Evolutionary conservation across 2,329 filamentous ascomycete genomes (phyloP).

Genomic region (Ilyonectria mors-panacis): DNA sequence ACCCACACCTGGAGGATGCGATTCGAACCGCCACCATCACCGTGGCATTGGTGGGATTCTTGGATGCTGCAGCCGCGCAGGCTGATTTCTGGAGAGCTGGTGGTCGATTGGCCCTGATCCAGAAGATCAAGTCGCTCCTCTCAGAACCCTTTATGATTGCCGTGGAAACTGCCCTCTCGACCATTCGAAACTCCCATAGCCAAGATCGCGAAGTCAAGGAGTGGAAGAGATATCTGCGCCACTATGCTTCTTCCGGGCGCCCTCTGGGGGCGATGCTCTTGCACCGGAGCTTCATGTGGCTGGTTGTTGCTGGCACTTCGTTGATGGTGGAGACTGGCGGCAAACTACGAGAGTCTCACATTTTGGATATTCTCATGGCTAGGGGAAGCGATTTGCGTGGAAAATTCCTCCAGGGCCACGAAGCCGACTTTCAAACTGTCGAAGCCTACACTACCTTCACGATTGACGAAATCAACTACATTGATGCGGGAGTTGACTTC

Average conservation of each 20-base stretch:
- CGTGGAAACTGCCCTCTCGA: constrained; percentile 91
- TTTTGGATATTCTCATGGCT: constrained; percentile 82
- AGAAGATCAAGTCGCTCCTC: constrained; percentile 79
- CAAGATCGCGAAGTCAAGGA: constrained; percentile 79
- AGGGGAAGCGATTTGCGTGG: constrained; percentile 64
- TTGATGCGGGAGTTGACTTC: constrained; percentile 93
- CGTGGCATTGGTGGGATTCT: constrained; percentile 90
- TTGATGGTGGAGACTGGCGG: constrained; percentile 77
- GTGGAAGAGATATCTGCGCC: constrained; percentile 89
- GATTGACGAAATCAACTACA: constrained; percentile 84
- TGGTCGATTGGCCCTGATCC: constrained; percentile 81
- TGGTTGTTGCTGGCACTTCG: constrained; percentile 84
- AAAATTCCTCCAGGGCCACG: constrained; percentile 54
- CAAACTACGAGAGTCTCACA: constrained; percentile 72
- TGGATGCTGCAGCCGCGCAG: constrained; percentile 85
- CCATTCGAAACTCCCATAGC: constrained; percentile 84
- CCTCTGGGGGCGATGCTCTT: constrained; percentile 93
- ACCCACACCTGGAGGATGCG: constrained; percentile 75
- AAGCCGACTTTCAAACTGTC: constrained; percentile 70
- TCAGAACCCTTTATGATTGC: constrained; percentile 89
- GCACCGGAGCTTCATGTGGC: constrained; percentile 88
- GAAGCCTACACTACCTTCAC: constrained; percentile 80
- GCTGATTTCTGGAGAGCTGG: constrained; percentile 85
- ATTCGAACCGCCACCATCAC: constrained; percentile 81
- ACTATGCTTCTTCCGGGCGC: constrained; percentile 84